Percentiles rank a stretch among this genome's conserved stretches.
These are phyloP conservation scores for Amanita exitialis DNA, from an alignment of 768 basidiomycete genomes.

Conservation along the genomic window DNA sequence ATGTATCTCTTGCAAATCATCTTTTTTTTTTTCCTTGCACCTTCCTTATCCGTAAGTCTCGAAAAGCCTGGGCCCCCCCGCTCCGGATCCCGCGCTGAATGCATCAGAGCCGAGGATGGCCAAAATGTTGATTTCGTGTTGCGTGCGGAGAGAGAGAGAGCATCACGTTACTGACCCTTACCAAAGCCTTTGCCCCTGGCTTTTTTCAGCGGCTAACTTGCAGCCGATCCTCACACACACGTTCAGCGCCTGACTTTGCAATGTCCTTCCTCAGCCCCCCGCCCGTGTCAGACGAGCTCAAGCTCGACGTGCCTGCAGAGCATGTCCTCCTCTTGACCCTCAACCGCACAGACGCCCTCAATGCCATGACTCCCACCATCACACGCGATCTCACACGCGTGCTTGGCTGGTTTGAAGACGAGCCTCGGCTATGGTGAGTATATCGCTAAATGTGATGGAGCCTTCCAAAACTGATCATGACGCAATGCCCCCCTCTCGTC, in stretches of 20 bases:
- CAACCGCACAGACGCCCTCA: conserved; percentile 63
- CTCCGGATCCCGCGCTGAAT: not conserved
- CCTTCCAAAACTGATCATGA: not conserved
- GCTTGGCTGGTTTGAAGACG: conserved; percentile 67
- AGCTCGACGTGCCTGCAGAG: conserved; percentile 25
- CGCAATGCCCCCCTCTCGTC: conserved; percentile 1
- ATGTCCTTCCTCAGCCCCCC: conserved; percentile 14
- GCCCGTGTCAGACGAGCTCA: conserved; percentile 25
- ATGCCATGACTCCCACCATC: conserved; percentile 64
- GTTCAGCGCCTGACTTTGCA: not conserved
- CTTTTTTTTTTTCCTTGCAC: conserved; percentile 14
- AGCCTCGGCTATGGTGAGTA: conserved; percentile 59
- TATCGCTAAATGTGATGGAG: not conserved
- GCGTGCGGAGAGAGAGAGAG: not conserved
- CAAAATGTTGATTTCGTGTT: not conserved
- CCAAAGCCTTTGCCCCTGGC: too few species aligned
- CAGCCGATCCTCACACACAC: not conserved
- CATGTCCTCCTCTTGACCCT: conserved; percentile 31
- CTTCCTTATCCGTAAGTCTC: conserved; percentile 8
- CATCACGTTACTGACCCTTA: too few species aligned
- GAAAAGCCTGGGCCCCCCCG: not conserved
- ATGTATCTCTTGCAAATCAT: conserved; percentile 17
- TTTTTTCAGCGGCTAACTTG: not conserved
- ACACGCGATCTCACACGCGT: conserved; percentile 36
- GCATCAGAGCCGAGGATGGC: too few species aligned